phyloP scores from a whole-genome alignment of 2,329 filamentous ascomycete genomes.

The Alternaria rosae region DNA sequence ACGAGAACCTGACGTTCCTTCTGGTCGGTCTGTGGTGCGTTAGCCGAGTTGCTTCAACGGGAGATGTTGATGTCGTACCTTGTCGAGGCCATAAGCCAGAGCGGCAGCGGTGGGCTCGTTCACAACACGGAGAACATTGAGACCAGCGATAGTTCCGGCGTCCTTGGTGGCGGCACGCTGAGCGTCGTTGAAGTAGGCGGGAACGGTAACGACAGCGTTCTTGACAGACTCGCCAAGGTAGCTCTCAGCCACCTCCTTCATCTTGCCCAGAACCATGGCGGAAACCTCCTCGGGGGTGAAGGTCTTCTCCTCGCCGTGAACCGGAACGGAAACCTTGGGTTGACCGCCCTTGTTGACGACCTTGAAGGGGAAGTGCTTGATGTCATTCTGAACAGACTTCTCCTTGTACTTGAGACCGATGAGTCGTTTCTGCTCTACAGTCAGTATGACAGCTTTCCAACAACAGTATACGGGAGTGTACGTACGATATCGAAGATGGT shows the following conservation, averaged over 20 bases:
- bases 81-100: conserved; percentile 83
- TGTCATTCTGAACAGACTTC: conserved; percentile 83
- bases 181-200: conserved; percentile 98
- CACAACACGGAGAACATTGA: conserved; percentile 94
- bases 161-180: conserved; percentile 98
- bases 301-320: conserved; percentile 69
- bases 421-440: conserved; percentile 56
- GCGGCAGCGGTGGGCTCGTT: conserved; percentile 96
- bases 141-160: conserved; percentile 87
- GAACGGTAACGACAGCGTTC: conserved; percentile 91
- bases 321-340: conserved; percentile 80
- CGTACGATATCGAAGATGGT: conserved; percentile 57
- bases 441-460: conserved; percentile 27
- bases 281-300: conserved; percentile 84
- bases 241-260: conserved; percentile 82
- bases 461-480: neutral
- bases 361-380: conserved; percentile 99
- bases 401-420: conserved; percentile 61
- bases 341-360: conserved; percentile 89
- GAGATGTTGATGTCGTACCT: conserved; percentile 16
- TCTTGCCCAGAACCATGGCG: conserved; percentile 72
- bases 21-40: conserved; percentile 38
- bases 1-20: conserved; percentile 51
- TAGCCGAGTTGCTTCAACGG: neutral
- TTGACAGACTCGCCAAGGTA: conserved; percentile 84